Conservation (phyloP, 2,329 filamentous ascomycete species). For the Thelonectria blattea region DNA sequence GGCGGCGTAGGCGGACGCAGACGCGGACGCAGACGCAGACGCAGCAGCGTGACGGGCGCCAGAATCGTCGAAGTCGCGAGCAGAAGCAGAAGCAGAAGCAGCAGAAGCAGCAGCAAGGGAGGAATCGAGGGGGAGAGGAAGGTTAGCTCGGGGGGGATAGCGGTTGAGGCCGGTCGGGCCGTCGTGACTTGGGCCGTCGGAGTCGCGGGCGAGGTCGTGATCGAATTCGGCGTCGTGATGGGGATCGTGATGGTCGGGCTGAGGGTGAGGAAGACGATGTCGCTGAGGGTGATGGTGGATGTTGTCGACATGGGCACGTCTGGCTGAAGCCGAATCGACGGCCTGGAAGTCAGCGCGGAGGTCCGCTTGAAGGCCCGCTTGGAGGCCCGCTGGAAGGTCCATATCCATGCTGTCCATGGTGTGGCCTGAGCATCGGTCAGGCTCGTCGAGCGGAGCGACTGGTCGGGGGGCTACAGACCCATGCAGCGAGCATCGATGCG, state of each 20-base stretch:
- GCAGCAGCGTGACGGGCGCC: constrained; percentile 25
- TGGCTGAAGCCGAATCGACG: constrained; percentile 29
- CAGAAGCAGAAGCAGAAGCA: constrained; percentile 14
- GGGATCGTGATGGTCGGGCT: constrained; percentile 39
- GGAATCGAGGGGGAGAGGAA: constrained; percentile 29
- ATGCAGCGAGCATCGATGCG: constrained; percentile 57
- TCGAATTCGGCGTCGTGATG: constrained; percentile 34
- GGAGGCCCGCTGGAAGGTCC: constrained; percentile 42
- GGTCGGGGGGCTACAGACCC: constrained; percentile 50
- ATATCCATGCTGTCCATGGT: constrained; percentile 54
- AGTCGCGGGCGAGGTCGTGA: constrained; percentile 34
- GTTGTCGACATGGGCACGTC: constrained; percentile 32
- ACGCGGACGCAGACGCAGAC: too few species aligned
- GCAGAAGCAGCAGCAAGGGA: constrained; percentile 32
- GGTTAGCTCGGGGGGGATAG: constrained; percentile 19
- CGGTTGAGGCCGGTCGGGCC: constrained; percentile 22
- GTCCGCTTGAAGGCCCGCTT: constrained; percentile 23
- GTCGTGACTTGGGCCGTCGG: constrained; percentile 30
- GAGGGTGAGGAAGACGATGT: constrained; percentile 38
- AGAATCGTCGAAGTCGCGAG: constrained; percentile 30
- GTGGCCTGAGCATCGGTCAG: constrained; percentile 53
- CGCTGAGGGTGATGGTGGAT: constrained; percentile 39
- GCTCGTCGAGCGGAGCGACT: constrained; percentile 49
- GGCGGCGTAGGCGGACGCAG: constrained; percentile 34
- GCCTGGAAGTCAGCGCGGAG: constrained; percentile 31